Evolutionary conservation across 225 moss, liverwort and hornwort genomes (phyloP), one percentile per base, ranked within the genome.

Genomic region (Bryoerythrophyllum caledonicum): DNA sequence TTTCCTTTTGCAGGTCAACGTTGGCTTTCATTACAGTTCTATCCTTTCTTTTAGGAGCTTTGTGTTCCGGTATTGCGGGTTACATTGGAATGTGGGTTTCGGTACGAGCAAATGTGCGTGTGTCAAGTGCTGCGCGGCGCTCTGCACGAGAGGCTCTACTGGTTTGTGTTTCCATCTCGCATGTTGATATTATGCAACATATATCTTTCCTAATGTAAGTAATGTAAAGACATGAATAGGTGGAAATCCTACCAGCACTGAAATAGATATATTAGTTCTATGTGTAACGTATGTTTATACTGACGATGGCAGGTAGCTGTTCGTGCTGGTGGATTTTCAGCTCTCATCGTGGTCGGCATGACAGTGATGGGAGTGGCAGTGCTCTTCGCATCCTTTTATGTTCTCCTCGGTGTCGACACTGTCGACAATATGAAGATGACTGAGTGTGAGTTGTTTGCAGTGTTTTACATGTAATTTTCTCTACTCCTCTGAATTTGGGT

Each of bases 21-120:
- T 70, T 99, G 79, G 97, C 94, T 30, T 86, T 91, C 62, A 99
- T 94, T 51, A 94, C 95, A 41, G 95, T 92, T 32, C 79, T 96
- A 59, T 96, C 97, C 37, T 99, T 99, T 71, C 83, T 94, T 77
- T 84, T 99, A 14, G 97, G 97, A 79, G 97, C 97, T 73, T 67
- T 99, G 69, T 99, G 97, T 78, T 99, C 95, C 30, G 97, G 94
- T 10, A 89, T 99, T 73, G 97, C 97, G 7, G 95, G 95, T 21
- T 99, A 91, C 28, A 87, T 93, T 79, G 97, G 97, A 14, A 99
- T 99, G 97, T 99, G 97, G 95, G 97, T 99, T 68, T 93, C 97
- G 23, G 97, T 99, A 26, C 90, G 95, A 76, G 97, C 97, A 64
- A 99, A 99, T 79, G 97, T 99, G 78, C 93, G 97, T 26, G 95